Percentiles rank a stretch among this genome's conserved stretches.
Evolutionary conservation across 2,329 filamentous ascomycete species (phyloP).

Genomic region (Paecilomyces dactylethromorphus): DNA sequence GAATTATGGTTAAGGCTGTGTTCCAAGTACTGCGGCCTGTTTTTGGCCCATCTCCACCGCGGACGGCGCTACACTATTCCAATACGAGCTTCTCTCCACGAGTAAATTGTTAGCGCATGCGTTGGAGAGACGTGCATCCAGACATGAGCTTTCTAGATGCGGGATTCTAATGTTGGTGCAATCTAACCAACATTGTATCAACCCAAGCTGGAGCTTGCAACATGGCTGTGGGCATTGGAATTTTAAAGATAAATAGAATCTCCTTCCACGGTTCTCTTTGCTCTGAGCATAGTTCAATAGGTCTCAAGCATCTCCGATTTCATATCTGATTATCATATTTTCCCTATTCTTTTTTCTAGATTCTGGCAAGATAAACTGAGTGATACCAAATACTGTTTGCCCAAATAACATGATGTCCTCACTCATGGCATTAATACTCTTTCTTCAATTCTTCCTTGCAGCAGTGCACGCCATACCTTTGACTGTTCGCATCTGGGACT

Average conservation of each 20-base stretch:
- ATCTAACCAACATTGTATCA: not conserved
- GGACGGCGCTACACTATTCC: not conserved
- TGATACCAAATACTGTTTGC: too few relatives aligned
- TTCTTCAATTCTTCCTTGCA: not conserved
- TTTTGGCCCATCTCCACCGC: not conserved
- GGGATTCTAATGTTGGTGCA: not conserved
- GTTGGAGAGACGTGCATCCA: not conserved
- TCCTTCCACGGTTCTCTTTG: not conserved
- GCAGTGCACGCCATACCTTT: not conserved
- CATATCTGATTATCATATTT: not conserved
- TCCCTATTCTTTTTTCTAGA: not conserved
- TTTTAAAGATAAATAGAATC: not conserved
- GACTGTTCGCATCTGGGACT: not conserved
- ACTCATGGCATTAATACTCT: not conserved
- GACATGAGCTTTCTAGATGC: not conserved
- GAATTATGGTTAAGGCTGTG: not conserved
- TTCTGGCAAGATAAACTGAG: not conserved
- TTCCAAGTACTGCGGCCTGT: not conserved
- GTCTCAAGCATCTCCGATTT: not conserved
- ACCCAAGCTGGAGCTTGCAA: not conserved
- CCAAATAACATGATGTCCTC: not conserved
- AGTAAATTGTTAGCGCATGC: not conserved
- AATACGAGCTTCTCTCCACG: not conserved
- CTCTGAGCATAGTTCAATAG: not conserved
- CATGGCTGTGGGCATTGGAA: not conserved